Evolutionary conservation across 164 flowering plant genomes (phyloP).

Genomic region (Berberis thunbergii): DNA sequence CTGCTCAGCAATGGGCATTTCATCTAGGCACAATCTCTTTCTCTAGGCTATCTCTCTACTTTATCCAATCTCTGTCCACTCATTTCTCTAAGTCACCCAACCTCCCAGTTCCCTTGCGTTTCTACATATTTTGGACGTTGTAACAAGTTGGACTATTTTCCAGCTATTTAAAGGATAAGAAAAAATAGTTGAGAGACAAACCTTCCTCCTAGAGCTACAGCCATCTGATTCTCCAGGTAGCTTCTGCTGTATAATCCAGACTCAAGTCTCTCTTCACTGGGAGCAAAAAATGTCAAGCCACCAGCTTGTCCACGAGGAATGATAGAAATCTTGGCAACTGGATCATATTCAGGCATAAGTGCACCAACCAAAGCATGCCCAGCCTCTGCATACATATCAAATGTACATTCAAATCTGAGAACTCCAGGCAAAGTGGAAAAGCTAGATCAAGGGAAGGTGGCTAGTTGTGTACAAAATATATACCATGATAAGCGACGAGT

Average conservation of each 20-base stretch:
- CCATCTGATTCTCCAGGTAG: constrained; percentile 98
- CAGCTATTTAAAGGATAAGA: not conserved
- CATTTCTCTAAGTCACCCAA: too few relatives aligned
- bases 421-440: not conserved
- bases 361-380: constrained; percentile 98
- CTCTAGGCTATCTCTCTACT: too few relatives aligned
- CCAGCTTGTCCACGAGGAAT: constrained; percentile 99
- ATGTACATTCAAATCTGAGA: not conserved
- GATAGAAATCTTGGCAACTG: constrained; percentile 93
- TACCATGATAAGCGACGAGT: constrained; percentile 95
- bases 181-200: constrained; percentile 19
- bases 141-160: too few relatives aligned
- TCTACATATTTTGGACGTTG: too few relatives aligned
- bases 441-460: not conserved
- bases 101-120: too few relatives aligned
- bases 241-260: constrained; percentile 94
- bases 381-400: constrained; percentile 57
- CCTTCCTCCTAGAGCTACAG: constrained; percentile 99
- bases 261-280: constrained; percentile 94
- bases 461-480: not conserved
- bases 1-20: too few relatives aligned
- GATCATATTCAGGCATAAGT: constrained; percentile 93
- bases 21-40: too few relatives aligned
- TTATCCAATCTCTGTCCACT: too few relatives aligned
- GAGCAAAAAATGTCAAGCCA: constrained; percentile 92